Evolutionary conservation across 495 filamentous ascomycete genomes (phyloP), one percentile per base, ranked within the genome.

Genomic region (Hyaloscypha hepaticicola): DNA sequence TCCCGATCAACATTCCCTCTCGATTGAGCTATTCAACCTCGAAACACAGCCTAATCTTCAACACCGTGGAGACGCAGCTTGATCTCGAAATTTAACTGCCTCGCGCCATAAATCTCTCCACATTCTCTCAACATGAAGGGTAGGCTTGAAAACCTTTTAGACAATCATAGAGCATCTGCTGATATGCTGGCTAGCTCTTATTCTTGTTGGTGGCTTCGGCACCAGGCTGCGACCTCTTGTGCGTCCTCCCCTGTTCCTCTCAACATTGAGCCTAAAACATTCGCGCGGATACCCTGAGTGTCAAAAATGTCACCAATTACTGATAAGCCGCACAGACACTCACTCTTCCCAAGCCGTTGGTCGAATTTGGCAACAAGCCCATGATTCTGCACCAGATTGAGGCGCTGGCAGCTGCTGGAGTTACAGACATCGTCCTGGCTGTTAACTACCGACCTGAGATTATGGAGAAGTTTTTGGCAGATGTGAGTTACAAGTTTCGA

Each of bases 331-430:
- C n/a, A 62, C 73, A 97, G 94, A 99, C 95, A 61, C 85, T 99
- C 72, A 98, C 95, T 49, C 90, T 97, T 68, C 95, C 95, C 26
- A 99, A 99, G 77, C 95, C 95, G 51, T 82, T 99, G 69, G 95
- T 99, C 72, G 95, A 99, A 79, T 99, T 99, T 77, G 93, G 87
- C 70, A 99, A 99, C 83, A 92, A 91, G 76, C 95, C 93, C 70
- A 99, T 99, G 95, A 99, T 99, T 79, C 83, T 95, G 66, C 95
- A 99, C 82, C 95, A 99, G 77, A 90, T 99, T 70, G 93, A 98
- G 79, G 91, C 90, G 70, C 81, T 99, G 71, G 95, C 96, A 69
- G 91, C 90, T 67, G 95, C 93, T 31, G 95, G 95, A 75, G 95
- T 98, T 41, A 98, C 94, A 66, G 93, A 98, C 80, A 96, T 99